These are phyloP conservation scores for Brassica rapa DNA, from an alignment of 345 rosid species.

Conservation along the genomic window DNA sequence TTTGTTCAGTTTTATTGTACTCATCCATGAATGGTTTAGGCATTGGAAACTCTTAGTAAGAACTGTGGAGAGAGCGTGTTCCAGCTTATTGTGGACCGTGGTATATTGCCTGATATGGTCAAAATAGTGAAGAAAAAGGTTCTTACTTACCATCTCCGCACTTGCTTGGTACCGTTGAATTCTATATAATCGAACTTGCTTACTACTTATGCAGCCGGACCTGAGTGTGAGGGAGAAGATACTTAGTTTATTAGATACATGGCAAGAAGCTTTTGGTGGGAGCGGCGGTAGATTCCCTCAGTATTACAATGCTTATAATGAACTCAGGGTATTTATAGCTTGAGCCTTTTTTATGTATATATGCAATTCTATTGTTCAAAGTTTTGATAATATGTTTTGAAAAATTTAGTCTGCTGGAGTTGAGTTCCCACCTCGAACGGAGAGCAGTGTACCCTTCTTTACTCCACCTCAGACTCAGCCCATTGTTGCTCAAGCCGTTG, in stretches of 20 bases:
- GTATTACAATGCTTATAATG: slow-evolving; percentile 79
- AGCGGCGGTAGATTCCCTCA: slow-evolving; percentile 80
- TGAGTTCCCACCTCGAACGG: slow-evolving; percentile 87
- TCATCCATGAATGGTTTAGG: slow-evolving; percentile 46
- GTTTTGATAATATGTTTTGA: not conserved
- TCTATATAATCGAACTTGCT: not conserved
- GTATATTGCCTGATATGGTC: not conserved
- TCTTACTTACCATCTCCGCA: not conserved
- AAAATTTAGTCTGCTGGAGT: slow-evolving; percentile 69
- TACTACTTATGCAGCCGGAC: slow-evolving; percentile 68
- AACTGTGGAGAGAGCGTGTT: slow-evolving; percentile 68
- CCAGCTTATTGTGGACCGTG: not conserved
- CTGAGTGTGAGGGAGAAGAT: slow-evolving; percentile 89
- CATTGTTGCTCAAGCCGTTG: slow-evolving; percentile 44
- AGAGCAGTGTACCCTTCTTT: slow-evolving; percentile 78
- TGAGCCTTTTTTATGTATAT: not conserved
- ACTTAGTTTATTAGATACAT: slow-evolving; percentile 58
- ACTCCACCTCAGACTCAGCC: slow-evolving; percentile 97
- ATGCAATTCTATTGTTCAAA: not conserved
- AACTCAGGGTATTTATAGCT: slow-evolving; percentile 57
- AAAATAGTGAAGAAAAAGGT: slow-evolving; percentile 4
- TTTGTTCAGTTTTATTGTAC: not conserved
- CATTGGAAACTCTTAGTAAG: slow-evolving; percentile 89
- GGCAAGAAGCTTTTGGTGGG: slow-evolving; percentile 84
- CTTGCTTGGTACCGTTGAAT: not conserved